Evolutionary conservation across 805 yeast species (phyloP), one percentile per base, ranked within the genome.

Genomic region (Saccharomycopsis fibuligera): DNA sequence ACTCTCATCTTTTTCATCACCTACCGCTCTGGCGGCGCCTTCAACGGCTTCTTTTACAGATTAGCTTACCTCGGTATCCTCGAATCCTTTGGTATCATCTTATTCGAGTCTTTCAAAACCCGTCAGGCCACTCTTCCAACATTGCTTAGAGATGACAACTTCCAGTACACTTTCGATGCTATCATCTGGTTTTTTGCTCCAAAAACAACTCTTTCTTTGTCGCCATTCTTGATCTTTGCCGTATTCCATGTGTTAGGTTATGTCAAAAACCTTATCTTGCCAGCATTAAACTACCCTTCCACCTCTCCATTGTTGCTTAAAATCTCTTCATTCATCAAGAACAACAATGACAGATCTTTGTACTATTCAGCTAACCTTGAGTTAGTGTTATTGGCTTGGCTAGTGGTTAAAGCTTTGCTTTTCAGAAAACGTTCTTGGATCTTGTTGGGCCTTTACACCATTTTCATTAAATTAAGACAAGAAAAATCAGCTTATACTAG

Each of bases 221-320:
- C 81, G 22, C 95, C 97, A 48, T 88, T 85, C 61, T 69, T 78
- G 41, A 68, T 86, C 49, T 90, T 84, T 64, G 83, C 96, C 5
- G 61, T 81, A 17, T 89, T 91, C 78, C 97, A 90, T 63, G 80
- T 79, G 9, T 69, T 89, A 59, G 81, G 83, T 17, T 91, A 86
- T 68, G 55, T 75, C 47, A 78, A 83, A 57, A 72, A 79, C 37
- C 75, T 73, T 55, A 56, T 91, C 48, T 69, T 90, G 45, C 96
- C 97, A 35, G 69, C 77, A 4, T 65, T 79, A 22, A 54, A 55
- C 43, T 44, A 65, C 51, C 48, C 62, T 3, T 45, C 65, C 16
- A 56, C 56, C 41, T 51, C 67, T 33, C 57, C 62, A 12, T 27
- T 58, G 17, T 31, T 54, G n/a, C 33, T 16, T 5, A 23, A 17